Evolutionary conservation across 768 basidiomycete species (phyloP).

Genomic region (Trametes punicea): DNA sequence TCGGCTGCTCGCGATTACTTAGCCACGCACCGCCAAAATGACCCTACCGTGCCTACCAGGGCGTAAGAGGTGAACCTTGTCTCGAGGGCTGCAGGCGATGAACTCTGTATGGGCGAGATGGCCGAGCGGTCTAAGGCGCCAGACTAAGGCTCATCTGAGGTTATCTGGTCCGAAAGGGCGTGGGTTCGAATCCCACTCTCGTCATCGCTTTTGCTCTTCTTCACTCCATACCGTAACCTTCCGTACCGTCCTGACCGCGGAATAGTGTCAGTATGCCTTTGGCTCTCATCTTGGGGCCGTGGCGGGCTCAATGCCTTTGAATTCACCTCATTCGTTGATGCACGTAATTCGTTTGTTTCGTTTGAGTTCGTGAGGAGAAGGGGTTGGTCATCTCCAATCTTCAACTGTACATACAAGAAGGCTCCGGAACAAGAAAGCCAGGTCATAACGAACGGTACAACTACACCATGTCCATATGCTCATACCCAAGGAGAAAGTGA

Average conservation of each 20-base stretch:
- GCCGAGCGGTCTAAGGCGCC: slow-evolving; percentile 90
- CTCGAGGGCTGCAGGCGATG: background rate
- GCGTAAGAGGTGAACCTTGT: no score
- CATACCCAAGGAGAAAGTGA: slow-evolving; percentile 3
- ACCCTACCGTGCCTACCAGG: background rate
- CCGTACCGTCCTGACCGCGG: background rate
- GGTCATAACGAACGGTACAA: slow-evolving; percentile 17
- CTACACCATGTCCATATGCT: slow-evolving; percentile 12
- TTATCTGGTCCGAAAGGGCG: slow-evolving; percentile 45
- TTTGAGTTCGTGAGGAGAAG: no score
- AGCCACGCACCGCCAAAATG: no score
- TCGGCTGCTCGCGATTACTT: no score
- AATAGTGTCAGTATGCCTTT: no score
- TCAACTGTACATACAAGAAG: slow-evolving; percentile 22
- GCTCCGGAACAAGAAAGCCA: slow-evolving; percentile 14
- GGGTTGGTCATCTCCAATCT: no score
- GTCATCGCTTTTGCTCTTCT: background rate
- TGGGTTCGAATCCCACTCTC: slow-evolving; percentile 28
- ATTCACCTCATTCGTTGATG: no score
- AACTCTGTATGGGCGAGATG: slow-evolving; percentile 46
- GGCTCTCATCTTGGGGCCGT: no score
- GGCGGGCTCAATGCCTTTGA: no score
- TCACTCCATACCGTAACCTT: background rate
- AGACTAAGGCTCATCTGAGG: no score
- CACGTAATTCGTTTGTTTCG: no score